Evolutionary conservation across 257 asterid species (phyloP), one percentile per base, ranked within the genome.

Genomic region (Lantana camara): DNA sequence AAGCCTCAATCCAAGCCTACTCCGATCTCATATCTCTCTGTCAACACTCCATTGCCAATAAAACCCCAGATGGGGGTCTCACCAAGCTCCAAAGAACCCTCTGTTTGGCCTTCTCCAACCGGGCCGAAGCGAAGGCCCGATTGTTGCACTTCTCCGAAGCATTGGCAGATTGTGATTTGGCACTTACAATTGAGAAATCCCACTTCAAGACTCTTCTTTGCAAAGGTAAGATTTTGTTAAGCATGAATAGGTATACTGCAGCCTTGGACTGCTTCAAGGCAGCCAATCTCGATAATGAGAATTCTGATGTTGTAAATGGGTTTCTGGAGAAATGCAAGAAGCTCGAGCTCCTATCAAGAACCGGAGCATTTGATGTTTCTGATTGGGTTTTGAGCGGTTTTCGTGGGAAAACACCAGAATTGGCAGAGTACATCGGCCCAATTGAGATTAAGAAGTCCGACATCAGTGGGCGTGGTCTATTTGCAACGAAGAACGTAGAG

Each of bases 171-270:
- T 89, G 98, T 37, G 88, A 82, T 53, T 84, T 66, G 67, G 95
- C 95, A 30, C 47, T 86, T 74, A 57, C 57, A 20, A 83, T 86
- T 0, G 96, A 83, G 61, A 49, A 51, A 34, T 62, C 92, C 73
- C 92, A 91, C 77, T 80, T 84, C 90, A 89, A 86, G 86, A 77
- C 93, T 46, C 82, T 89, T 4, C 74, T 91, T 12, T 84, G 95
- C 15, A 89, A 89, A 77, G 96, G 96, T 30, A 84, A 79, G 68
- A 83, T 89, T 66, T 63, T 89, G 58, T 51, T 91, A 52, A 73
- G 53, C 68, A 67, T 84, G 74, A 80, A 86, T 34, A 57, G 77
- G 62, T 88, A 91, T 19, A 51, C 64, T 0, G 4, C 19, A 9
- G 96, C 96, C 1, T 63, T 80, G 60, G 84, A 73, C 10, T 89